Base-by-base conservation (phyloP, 352 stramenopile species). In the Phytopythium chamaehyphon region DNA sequence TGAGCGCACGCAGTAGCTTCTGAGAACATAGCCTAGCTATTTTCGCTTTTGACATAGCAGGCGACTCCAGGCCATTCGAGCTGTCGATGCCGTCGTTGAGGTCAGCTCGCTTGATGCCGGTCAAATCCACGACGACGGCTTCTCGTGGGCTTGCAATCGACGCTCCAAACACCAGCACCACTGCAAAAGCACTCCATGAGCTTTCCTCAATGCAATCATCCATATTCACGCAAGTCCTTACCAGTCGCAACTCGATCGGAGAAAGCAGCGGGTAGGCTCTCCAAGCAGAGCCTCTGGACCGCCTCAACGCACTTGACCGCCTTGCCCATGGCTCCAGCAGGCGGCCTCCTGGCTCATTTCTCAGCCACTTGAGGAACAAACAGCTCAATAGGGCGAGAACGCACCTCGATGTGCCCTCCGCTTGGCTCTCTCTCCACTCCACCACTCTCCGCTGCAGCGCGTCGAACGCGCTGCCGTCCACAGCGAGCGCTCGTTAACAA, bases 1-100 rank as follows among this genome's bases (percentile, higher is more conserved):
- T 66, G 6, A 90, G 46, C 31, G 54, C 54, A 44, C 76, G 76
- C 24, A 90, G 66, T 48, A 85, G 63, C 49, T 90, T 90, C 54
- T 90, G 76, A 4, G 65, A 55, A n/a, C 76, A 88, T 22, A 90
- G 54, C 0, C 53, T 63, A 23, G 61, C 40, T 23, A 78, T 18
- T 47, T 73, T 76, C 35, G 73, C 60, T 47, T 54, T 72, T 6
- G 56, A 16, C 49, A 63, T 58, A 33, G 28, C 28, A 10, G 28
- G 28, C 5, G 37, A 33, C n/a, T 24, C 16, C n/a, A 2, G 14
- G 21, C 18, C 47, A 51, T 6, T 55, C 56, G 35, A 46, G 21
- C 7, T 26, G 33, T 7, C 21, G 46, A 16, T 42, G 7, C 19
- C 8, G 3, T 40, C 43, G n/a, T 23, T 19, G 22, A 24, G 23